Conservation (phyloP, 495 filamentous ascomycete species). For the Venustampulla echinocandica region DNA sequence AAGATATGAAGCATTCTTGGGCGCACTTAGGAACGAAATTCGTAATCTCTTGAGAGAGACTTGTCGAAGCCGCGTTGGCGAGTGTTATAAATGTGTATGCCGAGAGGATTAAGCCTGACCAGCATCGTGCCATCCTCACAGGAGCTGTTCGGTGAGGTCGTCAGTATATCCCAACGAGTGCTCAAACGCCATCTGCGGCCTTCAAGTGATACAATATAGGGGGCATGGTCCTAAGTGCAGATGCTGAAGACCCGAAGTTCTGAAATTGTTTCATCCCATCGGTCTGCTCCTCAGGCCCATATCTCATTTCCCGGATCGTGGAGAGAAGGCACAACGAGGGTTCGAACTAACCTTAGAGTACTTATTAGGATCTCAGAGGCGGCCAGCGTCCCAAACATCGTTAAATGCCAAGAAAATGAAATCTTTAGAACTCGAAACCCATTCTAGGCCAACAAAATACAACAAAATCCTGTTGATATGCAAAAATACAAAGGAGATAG, state of each 20-base stretch:
- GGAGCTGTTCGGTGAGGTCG: constrained; percentile 8
- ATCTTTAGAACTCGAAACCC: constrained; percentile 4
- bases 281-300: neutral
- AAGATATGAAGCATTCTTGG: constrained; percentile 50
- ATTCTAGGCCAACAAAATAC: constrained; percentile 9
- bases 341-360: constrained; percentile 17
- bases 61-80: constrained; percentile 16
- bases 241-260: neutral
- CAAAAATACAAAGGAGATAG: constrained; percentile 4
- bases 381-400: constrained; percentile 22
- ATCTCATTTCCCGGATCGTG: neutral
- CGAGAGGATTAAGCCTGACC: constrained; percentile 17
- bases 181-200: neutral
- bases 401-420: constrained; percentile 10
- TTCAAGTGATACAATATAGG: neutral
- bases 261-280: neutral
- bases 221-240: neutral
- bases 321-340: neutral
- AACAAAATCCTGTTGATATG: neutral
- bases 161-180: constrained; percentile 14
- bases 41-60: constrained; percentile 34
- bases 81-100: constrained; percentile 8
- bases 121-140: constrained; percentile 23
- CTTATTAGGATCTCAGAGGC: constrained; percentile 18
- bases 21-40: constrained; percentile 57